Conservation (phyloP, 2,329 filamentous ascomycete genomes). For the Aspergillus novofumigatus region DNA sequence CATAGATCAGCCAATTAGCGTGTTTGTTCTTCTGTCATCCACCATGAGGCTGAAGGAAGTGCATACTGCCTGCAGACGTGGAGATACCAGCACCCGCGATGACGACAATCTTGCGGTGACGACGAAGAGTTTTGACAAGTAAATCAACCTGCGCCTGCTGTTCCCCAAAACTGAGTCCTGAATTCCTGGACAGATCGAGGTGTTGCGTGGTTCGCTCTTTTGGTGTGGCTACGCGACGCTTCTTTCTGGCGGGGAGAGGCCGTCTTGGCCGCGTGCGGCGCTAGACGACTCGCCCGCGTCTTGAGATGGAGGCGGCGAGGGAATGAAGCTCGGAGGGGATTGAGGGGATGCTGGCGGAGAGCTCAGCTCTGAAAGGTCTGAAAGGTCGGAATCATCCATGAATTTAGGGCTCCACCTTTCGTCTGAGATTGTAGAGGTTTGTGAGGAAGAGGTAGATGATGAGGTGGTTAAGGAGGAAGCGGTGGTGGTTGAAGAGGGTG, state of each 20-base stretch:
- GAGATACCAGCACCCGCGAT: slow-evolving; percentile 96
- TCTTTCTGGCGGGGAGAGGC: slow-evolving; percentile 70
- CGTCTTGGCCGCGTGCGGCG: slow-evolving; percentile 48
- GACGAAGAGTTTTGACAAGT: slow-evolving; percentile 70
- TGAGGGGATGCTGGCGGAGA: slow-evolving; percentile 38
- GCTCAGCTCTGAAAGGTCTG: slow-evolving; percentile 39
- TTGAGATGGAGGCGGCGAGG: slow-evolving; percentile 43
- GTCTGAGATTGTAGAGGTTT: background rate
- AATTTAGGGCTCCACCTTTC: slow-evolving; percentile 9
- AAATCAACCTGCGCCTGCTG: slow-evolving; percentile 63
- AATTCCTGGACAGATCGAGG: slow-evolving; percentile 59
- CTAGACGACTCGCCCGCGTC: slow-evolving; percentile 30
- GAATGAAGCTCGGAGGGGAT: slow-evolving; percentile 36
- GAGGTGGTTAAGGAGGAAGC: slow-evolving; percentile 3
- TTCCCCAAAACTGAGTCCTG: slow-evolving; percentile 35
- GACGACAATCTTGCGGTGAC: slow-evolving; percentile 94
- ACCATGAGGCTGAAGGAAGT: slow-evolving; percentile 15
- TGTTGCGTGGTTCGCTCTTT: slow-evolving; percentile 75
- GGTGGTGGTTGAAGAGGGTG: slow-evolving; percentile 6
- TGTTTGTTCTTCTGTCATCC: slow-evolving; percentile 6
- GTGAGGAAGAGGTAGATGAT: slow-evolving; percentile 9
- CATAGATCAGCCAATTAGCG: slow-evolving; percentile 9
- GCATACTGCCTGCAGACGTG: slow-evolving; percentile 84
- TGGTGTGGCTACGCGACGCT: slow-evolving; percentile 59
- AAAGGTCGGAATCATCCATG: slow-evolving; percentile 32